Evolutionary conservation across 2,329 filamentous ascomycete genomes (phyloP), one percentile per base, ranked within the genome.

Genomic region (Fusarium scirpi): DNA sequence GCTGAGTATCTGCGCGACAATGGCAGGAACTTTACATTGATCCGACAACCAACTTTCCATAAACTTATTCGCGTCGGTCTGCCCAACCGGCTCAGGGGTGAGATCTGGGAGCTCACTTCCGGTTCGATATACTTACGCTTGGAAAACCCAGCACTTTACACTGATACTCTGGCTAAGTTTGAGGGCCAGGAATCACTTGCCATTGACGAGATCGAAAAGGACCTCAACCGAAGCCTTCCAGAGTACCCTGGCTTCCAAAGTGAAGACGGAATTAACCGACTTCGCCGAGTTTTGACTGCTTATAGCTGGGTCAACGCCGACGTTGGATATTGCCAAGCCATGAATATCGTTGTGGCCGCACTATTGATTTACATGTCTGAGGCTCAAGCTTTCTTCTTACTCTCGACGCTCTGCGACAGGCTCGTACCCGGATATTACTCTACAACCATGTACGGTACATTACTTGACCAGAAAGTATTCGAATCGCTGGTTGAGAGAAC

Each of bases 321-420:
- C 71, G 94, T 99, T 58, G 96, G 96, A 72, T 99, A 99, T 81
- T 99, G 96, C 80, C 96, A 99, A 82, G 96, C 96, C 67, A 99
- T 99, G 96, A 99, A 99, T 80, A 99, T 99, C 74, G 96, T 99
- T 34, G 95, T 98, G 58, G 96, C 96, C 20, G 96, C 96, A n/a
- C 84, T 99, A 62, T 87, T 99, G 74, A 99, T 99, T 85, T 98
- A 98, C 84, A 97, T 97, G 90, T 98, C 94, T 11, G 96, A 99
- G 81, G 82, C 92, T 0, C 96, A 99, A 81, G 96, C 96, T 2
- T 99, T 98, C 82, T 99, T 96, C 80, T 85, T 98, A 10, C 88
- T 99, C 45, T 97, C 94, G 3, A 87, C 95, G 2, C 86, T 99
- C 18, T 99, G 96, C 83, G 95, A 98, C 79, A 91, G 95, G 48